Percentiles rank a stretch among this genome's conserved stretches.
These are phyloP conservation scores for Populus euphratica DNA, from an alignment of 345 rosid genomes.

Conservation along the genomic window DNA sequence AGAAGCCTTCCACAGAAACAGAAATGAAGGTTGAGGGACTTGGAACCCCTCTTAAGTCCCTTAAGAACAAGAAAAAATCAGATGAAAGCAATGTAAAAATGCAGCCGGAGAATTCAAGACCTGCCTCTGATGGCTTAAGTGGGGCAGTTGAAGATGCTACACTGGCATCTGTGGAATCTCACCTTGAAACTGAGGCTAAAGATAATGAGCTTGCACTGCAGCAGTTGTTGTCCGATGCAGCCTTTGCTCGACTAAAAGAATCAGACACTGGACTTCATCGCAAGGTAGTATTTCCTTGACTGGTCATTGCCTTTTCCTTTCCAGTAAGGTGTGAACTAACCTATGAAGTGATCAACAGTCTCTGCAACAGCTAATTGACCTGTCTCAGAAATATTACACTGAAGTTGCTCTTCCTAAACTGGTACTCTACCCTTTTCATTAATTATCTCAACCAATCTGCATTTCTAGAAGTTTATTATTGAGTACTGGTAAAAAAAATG, in stretches of 20 bases:
- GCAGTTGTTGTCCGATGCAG: constrained; percentile 63
- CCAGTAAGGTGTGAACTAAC: constrained; percentile 26
- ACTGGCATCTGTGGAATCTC: constrained; percentile 45
- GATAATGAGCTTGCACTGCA: constrained; percentile 57
- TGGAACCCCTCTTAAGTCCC: constrained; percentile 87
- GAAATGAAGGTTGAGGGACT: constrained; percentile 97
- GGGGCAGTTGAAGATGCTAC: constrained; percentile 39
- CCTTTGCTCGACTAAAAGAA: constrained; percentile 73
- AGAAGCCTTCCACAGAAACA: constrained; percentile 29
- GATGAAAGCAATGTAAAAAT: constrained; percentile 43
- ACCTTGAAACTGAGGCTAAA: constrained; percentile 43
- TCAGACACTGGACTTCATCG: constrained; percentile 90
- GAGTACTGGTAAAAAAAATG: constrained; percentile 19
- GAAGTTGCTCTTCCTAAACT: constrained; percentile 95
- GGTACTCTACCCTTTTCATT: constrained; percentile 37
- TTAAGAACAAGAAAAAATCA: constrained; percentile 68
- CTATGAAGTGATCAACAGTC: constrained; percentile 49
- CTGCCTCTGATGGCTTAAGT: constrained; percentile 33
- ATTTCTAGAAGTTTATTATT: constrained; percentile 15
- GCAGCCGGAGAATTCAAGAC: constrained; percentile 36
- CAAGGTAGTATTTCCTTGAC: constrained; percentile 48
- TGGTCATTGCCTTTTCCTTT: constrained; percentile 14
- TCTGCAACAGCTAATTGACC: constrained; percentile 72
- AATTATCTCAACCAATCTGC: constrained; percentile 5
- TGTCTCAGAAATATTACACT: constrained; percentile 72